Evolutionary conservation across 2,329 filamentous ascomycete genomes (phyloP), one percentile per base, ranked within the genome.

Genomic region (Penicillium sp.): DNA sequence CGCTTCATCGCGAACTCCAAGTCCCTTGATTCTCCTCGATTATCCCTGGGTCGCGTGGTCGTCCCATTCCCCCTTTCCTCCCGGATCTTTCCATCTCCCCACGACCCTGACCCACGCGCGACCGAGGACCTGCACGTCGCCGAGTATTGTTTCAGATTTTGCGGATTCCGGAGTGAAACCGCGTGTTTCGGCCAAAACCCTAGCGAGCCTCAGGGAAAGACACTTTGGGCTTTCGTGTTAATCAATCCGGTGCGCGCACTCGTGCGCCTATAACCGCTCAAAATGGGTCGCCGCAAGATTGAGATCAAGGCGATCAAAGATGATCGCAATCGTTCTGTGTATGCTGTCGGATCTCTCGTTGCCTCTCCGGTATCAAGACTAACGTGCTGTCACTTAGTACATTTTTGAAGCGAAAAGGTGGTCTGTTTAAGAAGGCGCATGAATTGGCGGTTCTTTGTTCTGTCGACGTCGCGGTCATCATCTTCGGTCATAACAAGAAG

Each of bases 251-350:
- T 27, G 34, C 44, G 44, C 41, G 30, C 32, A 32, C 35, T 26
- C 13, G 37, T 22, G 44, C 47, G 41, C 43, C 37, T 35, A 30
- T 42, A 42, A 32, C 22, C 27, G 6, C 26, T 30, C 42, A 46
- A 16, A 36, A 98, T 98, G 92, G 92, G 92, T 66, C 83, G 92
- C 68, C 82, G 92, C 77, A 98, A 98, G 80, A 98, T 98, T 64
- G 92, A 96, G 74, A 96, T 98, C 75, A 95, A 95, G 72, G 87
- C 90, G 55, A 96, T 96, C 76, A 95, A 95, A 70, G 89, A 95
- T 80, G 89, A 95, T 69, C 81, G 89, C 59, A 95, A 95, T 64
- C 87, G 89, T 64, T 95, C 89, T 59, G 89, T 95, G 89, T 95
- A 87, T 68, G 86, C 17, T 23, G 25, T 16, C 26, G 3, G 3